Percentiles rank a stretch among this genome's conserved stretches.
Conservation (phyloP, 2,329 filamentous ascomycete genomes). For the Chalaropsis ovoidea region DNA sequence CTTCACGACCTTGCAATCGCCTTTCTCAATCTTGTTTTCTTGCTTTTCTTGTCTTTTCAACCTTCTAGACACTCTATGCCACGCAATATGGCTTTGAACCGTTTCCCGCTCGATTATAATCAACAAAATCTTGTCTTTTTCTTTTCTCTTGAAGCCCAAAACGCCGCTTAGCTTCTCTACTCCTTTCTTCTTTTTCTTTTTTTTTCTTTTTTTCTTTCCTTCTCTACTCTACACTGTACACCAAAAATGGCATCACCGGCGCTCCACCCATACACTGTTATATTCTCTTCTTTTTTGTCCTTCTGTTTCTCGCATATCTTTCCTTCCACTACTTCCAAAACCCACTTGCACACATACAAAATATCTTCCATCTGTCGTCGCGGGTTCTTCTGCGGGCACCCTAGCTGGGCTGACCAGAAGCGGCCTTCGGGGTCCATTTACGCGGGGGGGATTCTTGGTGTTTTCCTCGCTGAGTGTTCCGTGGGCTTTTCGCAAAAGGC, state of each 20-base stretch:
- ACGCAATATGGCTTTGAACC: slow-evolving; percentile 6
- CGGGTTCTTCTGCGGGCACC: slow-evolving; percentile 4
- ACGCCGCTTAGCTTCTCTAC: slow-evolving; percentile 25
- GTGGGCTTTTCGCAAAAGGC: background rate
- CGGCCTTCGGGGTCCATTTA: background rate
- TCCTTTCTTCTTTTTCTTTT: background rate
- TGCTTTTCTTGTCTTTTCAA: slow-evolving; percentile 26
- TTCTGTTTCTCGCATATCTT: slow-evolving; percentile 7
- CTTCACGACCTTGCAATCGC: slow-evolving; percentile 27
- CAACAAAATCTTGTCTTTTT: slow-evolving; percentile 16
- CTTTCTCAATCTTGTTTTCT: slow-evolving; percentile 18
- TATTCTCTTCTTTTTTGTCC: slow-evolving; percentile 13
- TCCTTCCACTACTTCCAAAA: background rate
- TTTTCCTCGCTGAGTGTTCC: background rate
- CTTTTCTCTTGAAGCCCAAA: background rate
- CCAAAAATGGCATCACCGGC: slow-evolving; percentile 24
- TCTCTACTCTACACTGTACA: slow-evolving; percentile 18
- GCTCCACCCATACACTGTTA: slow-evolving; percentile 19
- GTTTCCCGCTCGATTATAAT: slow-evolving; percentile 15
- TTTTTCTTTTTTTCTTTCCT: background rate
- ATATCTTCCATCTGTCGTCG: slow-evolving; percentile 5
- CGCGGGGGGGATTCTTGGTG: background rate
- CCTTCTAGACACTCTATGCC: slow-evolving; percentile 15
- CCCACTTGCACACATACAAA: slow-evolving; percentile 8
- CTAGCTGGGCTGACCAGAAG: background rate